Evolutionary conservation across 2,329 filamentous ascomycete genomes (phyloP), one percentile per base, ranked within the genome.

Genomic region (Cadophora sp.): DNA sequence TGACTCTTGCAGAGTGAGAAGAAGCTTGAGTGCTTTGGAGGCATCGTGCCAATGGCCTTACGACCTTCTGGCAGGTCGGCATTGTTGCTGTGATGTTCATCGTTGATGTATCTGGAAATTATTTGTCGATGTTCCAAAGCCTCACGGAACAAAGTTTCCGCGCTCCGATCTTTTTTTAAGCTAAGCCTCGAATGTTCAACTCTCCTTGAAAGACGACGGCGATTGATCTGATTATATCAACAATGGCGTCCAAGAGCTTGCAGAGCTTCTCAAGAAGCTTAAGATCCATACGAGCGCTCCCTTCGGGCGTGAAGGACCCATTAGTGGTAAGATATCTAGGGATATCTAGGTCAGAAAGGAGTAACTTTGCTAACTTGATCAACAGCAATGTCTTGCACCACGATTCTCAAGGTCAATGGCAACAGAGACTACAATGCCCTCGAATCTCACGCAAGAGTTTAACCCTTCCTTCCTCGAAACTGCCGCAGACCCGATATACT

Each of bases 11-110:
- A 70, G 74, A 72, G 18, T 71, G 64, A 50, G 63, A 61, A 64
- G 74, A 69, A 69, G 74, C 66, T 65, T 74, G 77, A 68, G 71
- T 75, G 78, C 74, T 81, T 75, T 81, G 81, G 70, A 88, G 76
- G 71, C 84, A 85, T 80, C 83, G 81, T 71, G 84, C 78, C 71
- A 89, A 79, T 69, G 87, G 86, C 79, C 86, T 80, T 66, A 81
- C 81, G 76, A 85, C 84, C 81, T 84, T 86, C 78, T 85, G 85
- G 77, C 85, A 87, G 78, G 82, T 82, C 78, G 87, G 85, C 87
- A 89, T 89, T 76, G 74, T 75, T 66, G 68, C 59, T 65, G 66
- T 71, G 65, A 60, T 69, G 64, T 50, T 68, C 68, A 66, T 66
- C 53, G 65, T 61, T 70, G 69, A 67, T 68, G 61, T 51, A 36